Conservation (phyloP, 257 asterid species). For the Perilla frutescens region DNA sequence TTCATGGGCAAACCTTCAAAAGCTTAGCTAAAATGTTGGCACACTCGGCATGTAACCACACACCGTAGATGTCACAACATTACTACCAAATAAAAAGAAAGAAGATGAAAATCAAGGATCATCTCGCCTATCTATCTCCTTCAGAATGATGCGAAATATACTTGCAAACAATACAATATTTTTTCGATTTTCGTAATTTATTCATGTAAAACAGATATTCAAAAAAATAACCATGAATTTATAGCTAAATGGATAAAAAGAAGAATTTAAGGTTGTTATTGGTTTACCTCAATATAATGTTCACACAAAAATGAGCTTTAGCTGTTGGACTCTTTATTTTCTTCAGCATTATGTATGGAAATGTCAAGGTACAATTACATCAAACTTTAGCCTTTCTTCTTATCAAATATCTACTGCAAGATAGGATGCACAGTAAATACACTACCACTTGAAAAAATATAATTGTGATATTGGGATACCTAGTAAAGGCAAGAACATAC, state of each 20-base stretch:
- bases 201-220: too few species aligned
- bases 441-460: conserved; percentile 32
- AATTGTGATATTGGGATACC: conserved; percentile 20
- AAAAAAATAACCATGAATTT: too few species aligned
- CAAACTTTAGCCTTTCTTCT: conserved; percentile 62
- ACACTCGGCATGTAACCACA: conserved; percentile 97
- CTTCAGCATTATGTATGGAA: conserved; percentile 72
- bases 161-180: conserved; percentile 91
- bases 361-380: conserved; percentile 70
- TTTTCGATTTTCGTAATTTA: too few species aligned
- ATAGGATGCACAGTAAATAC: too few species aligned
- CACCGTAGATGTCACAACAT: conserved; percentile 88
- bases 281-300: conserved; percentile 77
- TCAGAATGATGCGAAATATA: conserved; percentile 92
- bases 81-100: conserved; percentile 55
- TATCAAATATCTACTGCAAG: conserved; percentile 56
- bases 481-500: conserved; percentile 17
- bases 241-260: too few species aligned
- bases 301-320: conserved; percentile 61
- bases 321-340: conserved; percentile 52
- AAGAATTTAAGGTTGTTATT: background rate
- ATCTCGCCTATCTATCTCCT: conserved; percentile 94
- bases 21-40: conserved; percentile 58
- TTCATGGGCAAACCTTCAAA: conserved; percentile 62
- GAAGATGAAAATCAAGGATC: conserved; percentile 29